A percentile compares a stretch with the other conserved stretches of the same genome.
Conservation (phyloP, 176 grass and related monocot genomes). For the Pontederia crassipes region DNA sequence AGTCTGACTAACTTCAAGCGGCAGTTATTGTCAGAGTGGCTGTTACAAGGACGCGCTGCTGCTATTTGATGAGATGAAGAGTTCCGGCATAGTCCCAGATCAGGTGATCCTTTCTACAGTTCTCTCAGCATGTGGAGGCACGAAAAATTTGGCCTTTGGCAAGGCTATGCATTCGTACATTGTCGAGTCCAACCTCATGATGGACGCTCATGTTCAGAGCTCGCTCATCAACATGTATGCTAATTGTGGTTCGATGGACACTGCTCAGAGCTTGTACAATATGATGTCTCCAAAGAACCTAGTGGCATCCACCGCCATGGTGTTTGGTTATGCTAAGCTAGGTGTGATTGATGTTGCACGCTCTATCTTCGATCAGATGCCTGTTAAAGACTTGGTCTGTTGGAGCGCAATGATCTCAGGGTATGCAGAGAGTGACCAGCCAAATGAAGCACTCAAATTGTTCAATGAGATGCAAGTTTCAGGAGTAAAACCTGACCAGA, state of each 20-base stretch:
- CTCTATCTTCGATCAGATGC: slow-evolving; percentile 65
- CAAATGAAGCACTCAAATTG: slow-evolving; percentile 48
- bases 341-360: slow-evolving; percentile 44
- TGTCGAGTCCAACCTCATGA: slow-evolving; percentile 32
- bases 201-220: slow-evolving; percentile 42
- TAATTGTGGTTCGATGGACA: slow-evolving; percentile 43
- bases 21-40: slow-evolving; percentile 62
- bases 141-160: slow-evolving; percentile 27
- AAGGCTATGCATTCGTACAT: slow-evolving; percentile 59
- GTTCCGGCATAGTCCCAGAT: slow-evolving; percentile 54
- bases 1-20: slow-evolving; percentile 22
- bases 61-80: slow-evolving; percentile 71
- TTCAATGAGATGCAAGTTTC: slow-evolving; percentile 52
- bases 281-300: slow-evolving; percentile 33
- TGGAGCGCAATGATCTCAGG: slow-evolving; percentile 92
- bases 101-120: slow-evolving; percentile 53
- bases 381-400: slow-evolving; percentile 58
- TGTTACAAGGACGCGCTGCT: slow-evolving; percentile 52
- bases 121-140: slow-evolving; percentile 49
- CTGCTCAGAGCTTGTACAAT: slow-evolving; percentile 52
- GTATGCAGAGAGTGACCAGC: slow-evolving; percentile 49
- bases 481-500: slow-evolving; percentile 41
- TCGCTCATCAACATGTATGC: slow-evolving; percentile 66
- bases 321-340: slow-evolving; percentile 63
- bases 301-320: slow-evolving; percentile 56